Conservation (phyloP, 108 stramenopile genomes). For the Skeletonema tropicum region DNA sequence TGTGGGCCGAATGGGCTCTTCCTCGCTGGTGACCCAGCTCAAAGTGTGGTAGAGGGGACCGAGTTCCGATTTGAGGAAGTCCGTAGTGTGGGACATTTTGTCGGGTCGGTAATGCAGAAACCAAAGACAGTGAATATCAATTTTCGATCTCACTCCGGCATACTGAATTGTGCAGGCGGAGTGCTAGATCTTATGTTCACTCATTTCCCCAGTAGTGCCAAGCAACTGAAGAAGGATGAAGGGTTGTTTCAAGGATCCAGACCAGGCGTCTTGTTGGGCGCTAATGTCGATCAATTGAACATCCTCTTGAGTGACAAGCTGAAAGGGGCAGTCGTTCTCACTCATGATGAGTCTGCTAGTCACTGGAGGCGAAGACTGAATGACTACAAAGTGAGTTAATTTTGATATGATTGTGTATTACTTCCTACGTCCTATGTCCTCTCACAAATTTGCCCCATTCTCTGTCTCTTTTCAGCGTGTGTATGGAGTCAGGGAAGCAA, state of each 20-base stretch:
- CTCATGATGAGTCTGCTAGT: slow-evolving; percentile 33
- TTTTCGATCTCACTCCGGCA: slow-evolving; percentile 61
- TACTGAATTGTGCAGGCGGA: slow-evolving; percentile 51
- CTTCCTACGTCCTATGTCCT: background rate
- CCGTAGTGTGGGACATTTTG: slow-evolving; percentile 40
- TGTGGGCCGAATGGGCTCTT: slow-evolving; percentile 35
- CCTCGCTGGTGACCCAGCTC: slow-evolving; percentile 67
- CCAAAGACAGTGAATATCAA: slow-evolving; percentile 55
- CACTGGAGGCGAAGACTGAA: slow-evolving; percentile 41
- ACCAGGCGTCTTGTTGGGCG: slow-evolving; percentile 36
- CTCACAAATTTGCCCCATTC: background rate
- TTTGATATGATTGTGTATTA: background rate
- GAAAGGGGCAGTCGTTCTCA: slow-evolving; percentile 29
- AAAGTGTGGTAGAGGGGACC: slow-evolving; percentile 59
- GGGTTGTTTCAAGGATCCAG: slow-evolving; percentile 53
- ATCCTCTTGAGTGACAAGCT: slow-evolving; percentile 10
- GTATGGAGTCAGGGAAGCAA: slow-evolving; percentile 50
- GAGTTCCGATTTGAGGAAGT: slow-evolving; percentile 67
- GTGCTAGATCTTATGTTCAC: slow-evolving; percentile 42
- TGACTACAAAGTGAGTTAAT: slow-evolving; percentile 8
- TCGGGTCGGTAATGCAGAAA: slow-evolving; percentile 13
- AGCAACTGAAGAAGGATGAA: slow-evolving; percentile 36
- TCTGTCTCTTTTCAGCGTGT: slow-evolving; percentile 18
- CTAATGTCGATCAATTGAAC: background rate
- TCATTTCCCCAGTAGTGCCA: slow-evolving; percentile 40